Evolutionary conservation across 169 alveolate species (phyloP), one percentile per base, ranked within the genome.

Genomic region (Babesia bovis): DNA sequence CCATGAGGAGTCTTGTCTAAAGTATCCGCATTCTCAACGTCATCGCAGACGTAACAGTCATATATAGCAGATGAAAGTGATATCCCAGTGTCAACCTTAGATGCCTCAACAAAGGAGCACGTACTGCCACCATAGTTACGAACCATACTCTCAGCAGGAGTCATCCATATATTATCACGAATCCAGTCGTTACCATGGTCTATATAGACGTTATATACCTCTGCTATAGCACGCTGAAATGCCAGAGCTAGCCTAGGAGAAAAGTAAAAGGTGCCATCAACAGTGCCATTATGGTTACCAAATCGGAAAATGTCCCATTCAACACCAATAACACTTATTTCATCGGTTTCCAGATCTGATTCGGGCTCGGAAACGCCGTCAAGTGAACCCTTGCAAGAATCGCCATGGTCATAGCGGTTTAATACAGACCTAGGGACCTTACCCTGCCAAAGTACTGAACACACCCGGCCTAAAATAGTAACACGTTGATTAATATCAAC

Each of bases 401-500:
- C 15, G 6, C 15, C 9, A 10, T 12, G 7, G 56, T 32, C 21
- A 4, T 4, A n/a, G 21, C 21, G 9, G 42, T 10, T 15, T 25
- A 10, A 30, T 17, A 13, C 67, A 30, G 5, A n/a, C 25, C 4
- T 33, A 0, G 23, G 19, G n/a, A 67, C 52, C 49, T 5, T 10
- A 12, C 84, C 84, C 15, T 36, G 33, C 84, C 84, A 73, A 10
- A 51, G 38, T 0, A 73, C 70, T 0, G 84, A 63, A 28, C 82
- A 81, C 2, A 65, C 25, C 33, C 23, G 19, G 30, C 59, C 44
- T 25, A 4, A 15, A 1, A 36, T 12, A 19, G 28, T 13, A 1
- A 71, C 47, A 28, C 82, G 67, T 44, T 71, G 82, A 19, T 69
- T 69, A 26, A 71, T 38, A 28, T 53, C 23, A 23, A 52, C 42